These are phyloP conservation scores for Cercospora beticola DNA, from an alignment of 2,329 filamentous ascomycete species.

Conservation along the genomic window DNA sequence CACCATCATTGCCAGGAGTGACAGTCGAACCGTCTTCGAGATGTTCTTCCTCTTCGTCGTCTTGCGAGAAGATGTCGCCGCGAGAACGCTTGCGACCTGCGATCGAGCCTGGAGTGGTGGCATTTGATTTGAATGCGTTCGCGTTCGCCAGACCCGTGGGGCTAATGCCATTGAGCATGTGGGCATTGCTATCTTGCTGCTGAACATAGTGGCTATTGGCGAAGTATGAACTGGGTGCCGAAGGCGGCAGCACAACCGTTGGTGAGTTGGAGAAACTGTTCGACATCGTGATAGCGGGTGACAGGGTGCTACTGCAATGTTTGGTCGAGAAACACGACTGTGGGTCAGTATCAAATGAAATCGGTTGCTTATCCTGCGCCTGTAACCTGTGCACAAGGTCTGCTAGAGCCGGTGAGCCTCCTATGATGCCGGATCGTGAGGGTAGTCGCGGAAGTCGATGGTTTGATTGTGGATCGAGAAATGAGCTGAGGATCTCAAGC, in stretches of 20 bases:
- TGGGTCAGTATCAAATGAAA: slow-evolving; percentile 36
- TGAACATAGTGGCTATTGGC: slow-evolving; percentile 30
- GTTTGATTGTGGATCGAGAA: not conserved
- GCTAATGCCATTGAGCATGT: slow-evolving; percentile 26
- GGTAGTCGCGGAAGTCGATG: not conserved
- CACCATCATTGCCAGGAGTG: slow-evolving; percentile 38
- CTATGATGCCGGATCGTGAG: slow-evolving; percentile 27
- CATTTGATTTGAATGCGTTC: slow-evolving; percentile 24
- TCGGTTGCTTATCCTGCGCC: slow-evolving; percentile 32
- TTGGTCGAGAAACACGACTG: not conserved
- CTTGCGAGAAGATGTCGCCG: slow-evolving; percentile 61
- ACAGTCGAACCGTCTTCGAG: slow-evolving; percentile 51
- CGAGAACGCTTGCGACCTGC: slow-evolving; percentile 74
- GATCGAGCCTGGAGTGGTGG: slow-evolving; percentile 36
- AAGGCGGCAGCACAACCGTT: slow-evolving; percentile 48
- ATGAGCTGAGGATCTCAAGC: not conserved
- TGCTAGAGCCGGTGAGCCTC: slow-evolving; percentile 32
- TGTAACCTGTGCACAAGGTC: slow-evolving; percentile 29
- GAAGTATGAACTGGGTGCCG: slow-evolving; percentile 40
- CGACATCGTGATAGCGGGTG: slow-evolving; percentile 22
- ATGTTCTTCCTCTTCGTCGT: slow-evolving; percentile 61
- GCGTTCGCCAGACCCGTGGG: slow-evolving; percentile 29
- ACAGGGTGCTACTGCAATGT: not conserved
- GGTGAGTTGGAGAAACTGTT: slow-evolving; percentile 48
- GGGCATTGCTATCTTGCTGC: slow-evolving; percentile 20